phyloP scores from a whole-genome alignment of 495 filamentous ascomycete genomes.

The Lepraria neglecta region DNA sequence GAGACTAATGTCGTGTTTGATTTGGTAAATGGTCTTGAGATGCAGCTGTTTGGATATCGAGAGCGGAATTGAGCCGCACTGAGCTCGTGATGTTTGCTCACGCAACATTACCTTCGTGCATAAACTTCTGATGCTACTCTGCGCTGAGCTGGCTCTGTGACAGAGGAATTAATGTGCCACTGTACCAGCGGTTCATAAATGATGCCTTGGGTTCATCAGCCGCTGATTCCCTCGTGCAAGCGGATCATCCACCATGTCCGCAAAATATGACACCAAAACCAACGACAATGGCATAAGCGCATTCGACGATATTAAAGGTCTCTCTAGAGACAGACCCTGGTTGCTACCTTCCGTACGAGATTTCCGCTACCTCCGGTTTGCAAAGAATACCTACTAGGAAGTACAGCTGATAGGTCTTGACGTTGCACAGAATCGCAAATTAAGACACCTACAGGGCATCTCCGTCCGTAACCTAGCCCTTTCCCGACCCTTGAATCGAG shows the following conservation, averaged over 20 bases:
- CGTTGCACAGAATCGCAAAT: slow-evolving; percentile 63
- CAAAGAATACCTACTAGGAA: slow-evolving; percentile 26
- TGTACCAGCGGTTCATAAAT: neutral
- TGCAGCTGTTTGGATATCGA: neutral
- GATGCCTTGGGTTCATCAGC: slow-evolving; percentile 17
- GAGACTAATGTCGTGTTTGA: neutral
- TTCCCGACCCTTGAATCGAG: slow-evolving; percentile 39
- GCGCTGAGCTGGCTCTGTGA: neutral
- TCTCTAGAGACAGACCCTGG: slow-evolving; percentile 40
- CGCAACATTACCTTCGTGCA: neutral
- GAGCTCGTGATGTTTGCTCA: slow-evolving; percentile 9
- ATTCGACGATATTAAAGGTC: slow-evolving; percentile 21
- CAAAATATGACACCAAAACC: slow-evolving; percentile 5
- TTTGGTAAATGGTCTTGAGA: neutral
- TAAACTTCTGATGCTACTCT: neutral
- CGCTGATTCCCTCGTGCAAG: slow-evolving; percentile 12
- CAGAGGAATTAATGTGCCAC: neutral
- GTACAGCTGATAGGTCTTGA: slow-evolving; percentile 10
- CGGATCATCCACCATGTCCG: slow-evolving; percentile 20
- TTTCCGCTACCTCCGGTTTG: neutral
- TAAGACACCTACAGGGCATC: slow-evolving; percentile 82
- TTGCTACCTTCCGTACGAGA: slow-evolving; percentile 44
- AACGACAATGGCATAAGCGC: slow-evolving; percentile 10
- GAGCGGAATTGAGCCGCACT: slow-evolving; percentile 3
- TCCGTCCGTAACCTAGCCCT: slow-evolving; percentile 80